phyloP scores from a whole-genome alignment of 345 rosid genomes.

The Viola odorata region DNA sequence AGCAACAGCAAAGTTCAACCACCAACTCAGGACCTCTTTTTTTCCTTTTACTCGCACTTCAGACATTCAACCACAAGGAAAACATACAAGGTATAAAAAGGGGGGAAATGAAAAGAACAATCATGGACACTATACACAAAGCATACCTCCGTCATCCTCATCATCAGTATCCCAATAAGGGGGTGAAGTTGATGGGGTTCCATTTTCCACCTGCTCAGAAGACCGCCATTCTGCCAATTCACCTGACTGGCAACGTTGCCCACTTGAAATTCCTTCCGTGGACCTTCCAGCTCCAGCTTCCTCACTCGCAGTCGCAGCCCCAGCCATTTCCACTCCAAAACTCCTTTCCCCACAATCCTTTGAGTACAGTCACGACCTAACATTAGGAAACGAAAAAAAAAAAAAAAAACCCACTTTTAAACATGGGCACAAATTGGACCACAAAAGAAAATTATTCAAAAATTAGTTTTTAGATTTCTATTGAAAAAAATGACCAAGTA shows the following conservation, averaged over 20 bases:
- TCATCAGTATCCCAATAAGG: slow-evolving; percentile 87
- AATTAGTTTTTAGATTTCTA: too few relatives aligned
- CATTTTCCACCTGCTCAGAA: slow-evolving; percentile 87
- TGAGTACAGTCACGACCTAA: slow-evolving; percentile 21
- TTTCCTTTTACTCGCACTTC: too few relatives aligned
- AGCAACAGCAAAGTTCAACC: too few relatives aligned
- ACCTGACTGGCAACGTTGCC: slow-evolving; percentile 56
- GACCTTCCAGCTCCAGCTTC: slow-evolving; percentile 71
- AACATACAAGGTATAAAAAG: background rate
- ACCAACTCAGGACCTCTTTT: too few relatives aligned
- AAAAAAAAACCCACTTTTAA: background rate
- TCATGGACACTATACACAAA: background rate
- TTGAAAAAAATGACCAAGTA: too few relatives aligned
- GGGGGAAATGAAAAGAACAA: background rate
- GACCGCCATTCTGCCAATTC: slow-evolving; percentile 92
- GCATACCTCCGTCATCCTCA: slow-evolving; percentile 65
- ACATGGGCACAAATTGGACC: too few relatives aligned
- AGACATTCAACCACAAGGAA: background rate
- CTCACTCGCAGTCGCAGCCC: slow-evolving; percentile 43
- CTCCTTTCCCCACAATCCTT: slow-evolving; percentile 31
- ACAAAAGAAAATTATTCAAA: too few relatives aligned
- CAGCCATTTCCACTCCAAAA: slow-evolving; percentile 58
- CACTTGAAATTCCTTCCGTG: slow-evolving; percentile 52
- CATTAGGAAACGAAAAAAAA: slow-evolving; percentile 2
- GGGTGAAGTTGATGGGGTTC: slow-evolving; percentile 80